Conservation (phyloP, 495 filamentous ascomycete species). For the Aspergillus leporis region DNA sequence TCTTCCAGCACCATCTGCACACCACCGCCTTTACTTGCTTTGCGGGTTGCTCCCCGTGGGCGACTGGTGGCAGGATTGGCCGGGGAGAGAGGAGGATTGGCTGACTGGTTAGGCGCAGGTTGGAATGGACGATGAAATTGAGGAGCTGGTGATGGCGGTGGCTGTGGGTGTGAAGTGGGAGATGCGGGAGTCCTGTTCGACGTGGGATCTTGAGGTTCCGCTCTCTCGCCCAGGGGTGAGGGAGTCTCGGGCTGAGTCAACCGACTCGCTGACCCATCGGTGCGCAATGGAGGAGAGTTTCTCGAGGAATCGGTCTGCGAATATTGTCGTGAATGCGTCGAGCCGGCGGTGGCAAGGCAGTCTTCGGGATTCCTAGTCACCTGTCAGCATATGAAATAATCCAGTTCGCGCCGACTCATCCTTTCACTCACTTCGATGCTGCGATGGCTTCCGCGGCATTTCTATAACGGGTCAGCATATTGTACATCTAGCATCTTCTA, state of each 20-base stretch:
- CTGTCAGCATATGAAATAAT: conserved; percentile 14
- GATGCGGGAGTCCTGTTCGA: conserved; percentile 16
- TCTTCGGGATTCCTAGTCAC: conserved; percentile 44
- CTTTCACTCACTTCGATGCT: conserved; percentile 31
- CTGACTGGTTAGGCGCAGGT: conserved; percentile 12
- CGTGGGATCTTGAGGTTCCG: conserved; percentile 32
- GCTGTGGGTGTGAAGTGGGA: conserved; percentile 26
- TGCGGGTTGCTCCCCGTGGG: conserved; percentile 45
- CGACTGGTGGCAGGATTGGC: conserved; percentile 10
- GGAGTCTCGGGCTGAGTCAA: conserved; percentile 26
- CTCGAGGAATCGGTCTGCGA: conserved; percentile 39
- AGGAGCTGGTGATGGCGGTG: conserved; percentile 33
- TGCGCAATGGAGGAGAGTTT: conserved; percentile 30
- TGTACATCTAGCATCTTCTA: not conserved
- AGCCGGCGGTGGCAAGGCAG: conserved; percentile 30
- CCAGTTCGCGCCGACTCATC: not conserved
- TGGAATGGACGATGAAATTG: conserved; percentile 42
- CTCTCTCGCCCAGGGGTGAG: conserved; percentile 30
- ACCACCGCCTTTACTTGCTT: conserved; percentile 77
- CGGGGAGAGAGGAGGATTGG: not conserved
- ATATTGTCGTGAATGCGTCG: conserved; percentile 39
- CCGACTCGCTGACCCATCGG: conserved; percentile 29
- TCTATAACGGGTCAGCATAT: conserved; percentile 24
- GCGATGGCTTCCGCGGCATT: conserved; percentile 47
- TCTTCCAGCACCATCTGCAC: conserved; percentile 90